A percentile compares a stretch with the other conserved stretches of the same genome.
Evolutionary conservation across 1,284 basidiomycete species (phyloP).

Genomic region (Rhizoctonia solani): DNA sequence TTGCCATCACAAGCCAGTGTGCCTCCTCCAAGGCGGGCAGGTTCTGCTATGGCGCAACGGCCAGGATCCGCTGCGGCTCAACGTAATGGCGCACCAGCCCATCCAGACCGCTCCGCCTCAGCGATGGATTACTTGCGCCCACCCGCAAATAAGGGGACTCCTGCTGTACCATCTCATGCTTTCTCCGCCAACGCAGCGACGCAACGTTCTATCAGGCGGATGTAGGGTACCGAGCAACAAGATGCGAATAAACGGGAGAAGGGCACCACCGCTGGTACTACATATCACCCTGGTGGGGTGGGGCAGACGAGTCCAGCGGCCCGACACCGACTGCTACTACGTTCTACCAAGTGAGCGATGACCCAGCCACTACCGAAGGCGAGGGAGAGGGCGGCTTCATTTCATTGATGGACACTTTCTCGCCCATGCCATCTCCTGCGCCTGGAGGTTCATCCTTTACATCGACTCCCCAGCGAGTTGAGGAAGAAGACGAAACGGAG

Average conservation of each 20-base stretch:
- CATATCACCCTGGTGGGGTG: constrained; percentile 61
- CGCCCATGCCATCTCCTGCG: constrained; percentile 52
- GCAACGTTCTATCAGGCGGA: constrained; percentile 54
- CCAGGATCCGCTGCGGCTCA: constrained; percentile 68
- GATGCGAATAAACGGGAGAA: background rate
- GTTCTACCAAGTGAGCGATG: constrained; percentile 57
- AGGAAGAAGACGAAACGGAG: constrained; percentile 72
- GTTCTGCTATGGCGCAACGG: constrained; percentile 44
- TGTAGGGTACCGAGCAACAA: constrained; percentile 18
- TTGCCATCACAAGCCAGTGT: constrained; percentile 29
- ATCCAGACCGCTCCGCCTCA: constrained; percentile 68
- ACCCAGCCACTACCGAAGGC: constrained; percentile 45
- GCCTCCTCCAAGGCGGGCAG: constrained; percentile 27
- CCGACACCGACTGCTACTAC: constrained; percentile 69
- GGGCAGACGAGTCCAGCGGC: constrained; percentile 52
- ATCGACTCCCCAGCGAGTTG: constrained; percentile 31
- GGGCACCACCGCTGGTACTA: background rate
- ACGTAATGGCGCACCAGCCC: constrained; percentile 45
- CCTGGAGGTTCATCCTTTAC: constrained; percentile 41
- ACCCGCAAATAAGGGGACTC: constrained; percentile 52
- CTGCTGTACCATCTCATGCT: constrained; percentile 52
- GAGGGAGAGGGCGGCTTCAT: constrained; percentile 69
- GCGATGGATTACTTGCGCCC: constrained; percentile 70
- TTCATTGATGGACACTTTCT: constrained; percentile 78
- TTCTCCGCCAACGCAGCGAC: constrained; percentile 59